Percentiles rank a stretch among this genome's conserved stretches.
phyloP scores from a whole-genome alignment of 2,329 filamentous ascomycete species.

The Ophiostoma novo-ulmi region DNA sequence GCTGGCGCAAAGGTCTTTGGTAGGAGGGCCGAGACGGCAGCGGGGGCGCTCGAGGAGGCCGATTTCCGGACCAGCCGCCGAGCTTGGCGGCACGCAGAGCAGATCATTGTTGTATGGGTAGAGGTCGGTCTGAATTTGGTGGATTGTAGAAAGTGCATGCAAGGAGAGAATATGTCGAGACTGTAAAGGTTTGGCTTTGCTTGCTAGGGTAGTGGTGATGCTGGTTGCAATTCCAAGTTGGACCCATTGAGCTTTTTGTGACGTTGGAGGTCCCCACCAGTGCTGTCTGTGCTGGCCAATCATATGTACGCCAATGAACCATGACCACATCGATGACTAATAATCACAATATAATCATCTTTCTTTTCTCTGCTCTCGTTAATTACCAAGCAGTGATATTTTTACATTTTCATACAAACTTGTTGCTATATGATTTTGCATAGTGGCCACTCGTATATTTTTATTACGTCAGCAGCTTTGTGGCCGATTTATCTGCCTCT shows the following conservation, averaged over 20 bases:
- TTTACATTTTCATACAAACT: background rate
- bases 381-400: background rate
- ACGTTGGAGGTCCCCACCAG: background rate
- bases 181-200: background rate
- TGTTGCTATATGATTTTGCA: too few relatives aligned
- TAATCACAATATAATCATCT: background rate
- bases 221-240: background rate
- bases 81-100: slow-evolving; percentile 22
- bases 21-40: background rate
- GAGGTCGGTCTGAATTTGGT: background rate
- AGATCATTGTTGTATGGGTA: slow-evolving; percentile 9
- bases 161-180: background rate
- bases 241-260: slow-evolving; percentile 6
- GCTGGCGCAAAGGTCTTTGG: background rate
- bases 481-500: too few relatives aligned
- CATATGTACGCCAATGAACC: background rate
- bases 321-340: slow-evolving; percentile 4
- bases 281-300: background rate
- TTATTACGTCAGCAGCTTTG: too few relatives aligned
- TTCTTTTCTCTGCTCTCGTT: background rate
- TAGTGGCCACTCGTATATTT: too few relatives aligned
- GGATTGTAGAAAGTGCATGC: too few relatives aligned
- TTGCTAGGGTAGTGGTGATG: background rate
- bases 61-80: slow-evolving; percentile 19
- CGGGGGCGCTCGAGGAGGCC: background rate